Evolutionary conservation across 257 asterid genomes (phyloP), one percentile per base, ranked within the genome.

Genomic region (Solanum appendiculatum): DNA sequence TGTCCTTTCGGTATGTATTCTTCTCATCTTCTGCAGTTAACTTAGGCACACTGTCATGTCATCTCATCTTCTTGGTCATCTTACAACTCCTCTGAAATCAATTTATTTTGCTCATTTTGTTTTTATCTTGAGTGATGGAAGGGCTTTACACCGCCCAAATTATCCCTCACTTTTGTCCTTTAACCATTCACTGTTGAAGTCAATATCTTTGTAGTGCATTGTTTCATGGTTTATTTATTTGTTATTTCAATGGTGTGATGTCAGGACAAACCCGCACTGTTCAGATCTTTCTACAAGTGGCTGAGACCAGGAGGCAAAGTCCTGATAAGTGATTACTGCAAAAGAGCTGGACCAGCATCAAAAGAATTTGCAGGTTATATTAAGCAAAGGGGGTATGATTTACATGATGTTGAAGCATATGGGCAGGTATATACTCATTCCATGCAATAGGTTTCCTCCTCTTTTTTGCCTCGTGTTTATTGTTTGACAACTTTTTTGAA

Each of bases 281-380:
- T 97, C 93, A 93, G 92, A 87, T 93, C 95, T 20, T 97, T 97
- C 94, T 92, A 94, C 96, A 93, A 93, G 91, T 97, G 99, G 99
- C 91, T 97, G 91, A 96, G 95, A 91, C 99, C 99, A 4, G 99
- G 99, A 66, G 99, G 99, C 86, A 96, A 89, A 89, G 95, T 97
- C 82, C 97, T 97, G 31, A 96, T 94, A 42, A 95, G 94, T 64
- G 99, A 97, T 90, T 97, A 97, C 92, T 97, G 99, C 93, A 96
- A 93, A 90, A 94, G 83, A 42, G 93, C 95, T 44, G 99, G 95
- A 68, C 70, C 94, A 64, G 93, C 98, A 31, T 95, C 99, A 37
- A 89, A 88, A 68, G 96, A 96, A 51, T 97, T 97, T 70, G 86
- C 93, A 0, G 91, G 90, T 84, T 97, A 97, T 90, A 97, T 97